These are phyloP conservation scores for Phialophora macrospora DNA, from an alignment of 2,329 filamentous ascomycete genomes.

Conservation along the genomic window DNA sequence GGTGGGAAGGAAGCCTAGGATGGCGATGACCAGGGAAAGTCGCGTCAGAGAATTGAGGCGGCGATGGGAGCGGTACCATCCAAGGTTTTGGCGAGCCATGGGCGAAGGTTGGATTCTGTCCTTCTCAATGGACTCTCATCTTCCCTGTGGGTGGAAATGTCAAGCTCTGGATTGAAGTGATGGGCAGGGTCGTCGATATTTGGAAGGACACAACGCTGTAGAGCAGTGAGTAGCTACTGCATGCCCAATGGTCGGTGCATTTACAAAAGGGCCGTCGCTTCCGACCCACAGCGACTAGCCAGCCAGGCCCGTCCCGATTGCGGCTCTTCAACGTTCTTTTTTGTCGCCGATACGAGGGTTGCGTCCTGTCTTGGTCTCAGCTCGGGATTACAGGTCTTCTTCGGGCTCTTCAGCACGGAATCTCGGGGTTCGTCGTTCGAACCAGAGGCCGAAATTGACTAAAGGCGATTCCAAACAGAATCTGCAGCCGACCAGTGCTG, in stretches of 20 bases:
- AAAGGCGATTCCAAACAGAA: no score
- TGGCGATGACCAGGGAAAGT: background rate
- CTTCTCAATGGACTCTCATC: no score
- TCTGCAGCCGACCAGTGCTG: no score
- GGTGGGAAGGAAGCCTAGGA: background rate
- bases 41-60: background rate
- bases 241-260: no score
- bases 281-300: background rate
- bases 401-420: background rate
- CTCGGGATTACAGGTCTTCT: background rate
- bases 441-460: background rate
- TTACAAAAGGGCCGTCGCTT: background rate
- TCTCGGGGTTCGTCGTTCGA: background rate
- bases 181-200: no score
- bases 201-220: no score
- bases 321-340: slow-evolving; percentile 1
- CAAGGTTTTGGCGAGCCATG: no score
- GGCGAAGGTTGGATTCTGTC: no score
- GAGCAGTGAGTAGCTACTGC: no score
- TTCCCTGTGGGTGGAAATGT: no score
- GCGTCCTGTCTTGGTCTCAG: background rate
- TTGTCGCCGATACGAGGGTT: background rate
- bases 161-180: no score
- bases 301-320: background rate
- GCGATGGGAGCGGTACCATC: background rate